Evolutionary conservation across 2,329 filamentous ascomycete genomes (phyloP), one percentile per base, ranked within the genome.

Genomic region (Aureobasidium namibiae): DNA sequence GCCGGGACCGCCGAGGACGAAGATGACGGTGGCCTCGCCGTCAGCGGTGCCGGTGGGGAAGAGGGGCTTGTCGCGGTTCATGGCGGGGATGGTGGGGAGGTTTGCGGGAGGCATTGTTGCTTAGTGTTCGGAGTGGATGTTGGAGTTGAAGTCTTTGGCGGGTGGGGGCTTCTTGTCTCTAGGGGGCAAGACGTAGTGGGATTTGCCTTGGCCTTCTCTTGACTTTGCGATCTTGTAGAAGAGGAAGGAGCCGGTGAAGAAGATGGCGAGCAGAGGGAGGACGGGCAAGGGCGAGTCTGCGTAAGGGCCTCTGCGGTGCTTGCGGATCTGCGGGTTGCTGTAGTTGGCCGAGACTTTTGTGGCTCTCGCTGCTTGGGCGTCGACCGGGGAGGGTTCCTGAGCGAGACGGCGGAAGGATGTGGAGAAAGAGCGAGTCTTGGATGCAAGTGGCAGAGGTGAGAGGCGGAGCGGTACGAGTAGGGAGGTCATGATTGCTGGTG

Each of bases 1-100:
- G 64, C 94, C 94, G 14, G 94, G 94, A 2, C 94, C 94, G 73
- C 92, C 92, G 62, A 99, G 90, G 63, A 97, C 90, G 78, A 96
- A 97, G 74, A 99, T 78, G 61, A 97, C 92, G n/a, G 90, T 94
- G 33, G 95, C 89, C 61, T 91, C 80, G 60, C 83, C 69, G 1
- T 42, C 21, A 4, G 61, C 49, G 31, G 54, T 61, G 57, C 69
- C 68, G 52, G 87, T 77, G 61, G 83, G 86, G 81, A 95, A 96
- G 69, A 84, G 84, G 4, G 92, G 87, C 57, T 78, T 76, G 45
- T 73, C 70, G 72, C 86, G 87, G 63, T 76, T 72, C 31, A 81
- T 78, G 64, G 78, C 75, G 62, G 74, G 73, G 68, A 76, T 75
- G 58, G 66, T 62, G 14, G 66, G 67, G 57, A 60, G 59, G 23